Evolutionary conservation across 768 basidiomycete genomes (phyloP).

Genomic region (Strobilomyces dryophilus): DNA sequence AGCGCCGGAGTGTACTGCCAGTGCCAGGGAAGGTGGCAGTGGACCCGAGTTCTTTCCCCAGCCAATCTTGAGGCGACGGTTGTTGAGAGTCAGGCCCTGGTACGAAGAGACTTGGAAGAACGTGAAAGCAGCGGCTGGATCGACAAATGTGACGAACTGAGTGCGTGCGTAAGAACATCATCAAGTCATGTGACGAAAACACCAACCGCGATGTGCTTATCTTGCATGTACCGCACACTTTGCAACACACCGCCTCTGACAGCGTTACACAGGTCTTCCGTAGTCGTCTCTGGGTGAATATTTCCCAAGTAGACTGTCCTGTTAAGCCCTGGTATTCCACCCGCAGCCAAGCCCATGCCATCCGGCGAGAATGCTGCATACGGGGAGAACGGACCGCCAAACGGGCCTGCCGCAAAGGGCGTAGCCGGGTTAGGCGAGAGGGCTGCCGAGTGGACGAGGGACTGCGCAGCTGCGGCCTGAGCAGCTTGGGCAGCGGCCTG

Average conservation of each 20-base stretch:
- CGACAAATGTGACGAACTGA: slow-evolving; percentile 95
- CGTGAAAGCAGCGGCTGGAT: slow-evolving; percentile 86
- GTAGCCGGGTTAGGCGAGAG: slow-evolving; percentile 29
- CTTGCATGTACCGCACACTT: slow-evolving; percentile 92
- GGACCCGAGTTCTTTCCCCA: slow-evolving; percentile 98
- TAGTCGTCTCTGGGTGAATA: slow-evolving; percentile 92
- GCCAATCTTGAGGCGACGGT: slow-evolving; percentile 91
- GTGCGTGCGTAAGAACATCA: neutral
- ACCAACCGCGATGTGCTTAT: slow-evolving; percentile 94
- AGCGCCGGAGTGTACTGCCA: slow-evolving; percentile 89
- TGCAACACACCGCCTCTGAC: slow-evolving; percentile 96
- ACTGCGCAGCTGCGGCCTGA: slow-evolving; percentile 83
- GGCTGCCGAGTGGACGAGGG: slow-evolving; percentile 47
- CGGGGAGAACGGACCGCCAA: slow-evolving; percentile 37
- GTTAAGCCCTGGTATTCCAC: slow-evolving; percentile 63
- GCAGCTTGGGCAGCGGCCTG: slow-evolving; percentile 85
- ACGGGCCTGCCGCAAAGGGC: slow-evolving; percentile 31
- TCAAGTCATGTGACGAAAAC: slow-evolving; percentile 4
- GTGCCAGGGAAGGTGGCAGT: slow-evolving; percentile 73
- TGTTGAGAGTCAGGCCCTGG: slow-evolving; percentile 88
- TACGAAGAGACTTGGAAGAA: slow-evolving; percentile 92
- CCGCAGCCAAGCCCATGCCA: slow-evolving; percentile 27
- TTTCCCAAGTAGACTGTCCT: slow-evolving; percentile 95
- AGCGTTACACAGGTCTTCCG: slow-evolving; percentile 94
- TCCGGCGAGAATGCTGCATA: slow-evolving; percentile 53